Percentiles rank a stretch among this genome's conserved stretches.
phyloP scores from a whole-genome alignment of 2,329 filamentous ascomycete species.

The Myriosclerotinia duriaeana region DNA sequence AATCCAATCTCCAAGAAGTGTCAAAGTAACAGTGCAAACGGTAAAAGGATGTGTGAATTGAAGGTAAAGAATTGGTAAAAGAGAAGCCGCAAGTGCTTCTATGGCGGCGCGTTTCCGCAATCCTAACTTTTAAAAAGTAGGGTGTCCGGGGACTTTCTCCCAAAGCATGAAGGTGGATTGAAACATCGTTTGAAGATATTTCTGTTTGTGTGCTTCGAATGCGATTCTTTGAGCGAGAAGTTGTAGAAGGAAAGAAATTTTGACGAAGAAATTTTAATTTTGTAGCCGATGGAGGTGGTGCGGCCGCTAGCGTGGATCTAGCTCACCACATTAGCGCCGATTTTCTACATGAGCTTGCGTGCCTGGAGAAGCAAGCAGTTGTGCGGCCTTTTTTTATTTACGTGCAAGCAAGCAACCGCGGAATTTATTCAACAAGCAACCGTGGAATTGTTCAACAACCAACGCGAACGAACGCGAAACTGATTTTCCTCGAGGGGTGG shows the following conservation, averaged over 20 bases:
- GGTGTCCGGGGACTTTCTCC: constrained; percentile 99
- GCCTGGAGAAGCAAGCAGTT: background rate
- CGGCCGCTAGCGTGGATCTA: constrained; percentile 19
- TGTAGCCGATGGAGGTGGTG: constrained; percentile 19
- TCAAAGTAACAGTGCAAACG: constrained; percentile 40
- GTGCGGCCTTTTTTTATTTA: constrained; percentile 19
- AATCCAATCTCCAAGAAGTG: constrained; percentile 22
- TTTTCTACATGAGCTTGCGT: constrained; percentile 14
- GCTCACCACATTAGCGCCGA: constrained; percentile 2
- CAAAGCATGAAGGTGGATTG: constrained; percentile 65
- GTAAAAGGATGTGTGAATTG: constrained; percentile 40
- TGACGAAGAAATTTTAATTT: constrained; percentile 5
- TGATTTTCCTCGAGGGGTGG: constrained; percentile 5
- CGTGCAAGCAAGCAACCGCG: constrained; percentile 18
- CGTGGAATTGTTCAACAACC: constrained; percentile 3
- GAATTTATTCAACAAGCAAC: constrained; percentile 3
- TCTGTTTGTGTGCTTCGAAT: constrained; percentile 98
- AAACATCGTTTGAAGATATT: constrained; percentile 45
- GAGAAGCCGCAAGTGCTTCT: constrained; percentile 93
- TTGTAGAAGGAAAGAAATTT: constrained; percentile 45
- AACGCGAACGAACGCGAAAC: constrained; percentile 17
- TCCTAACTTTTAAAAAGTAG: constrained; percentile 48
- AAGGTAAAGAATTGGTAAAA: constrained; percentile 56
- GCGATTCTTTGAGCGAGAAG: constrained; percentile 99
- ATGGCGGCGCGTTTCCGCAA: constrained; percentile 99